Evolutionary conservation across 2,329 filamentous ascomycete genomes (phyloP).

Genomic region (Ceratocystis ficicola): DNA sequence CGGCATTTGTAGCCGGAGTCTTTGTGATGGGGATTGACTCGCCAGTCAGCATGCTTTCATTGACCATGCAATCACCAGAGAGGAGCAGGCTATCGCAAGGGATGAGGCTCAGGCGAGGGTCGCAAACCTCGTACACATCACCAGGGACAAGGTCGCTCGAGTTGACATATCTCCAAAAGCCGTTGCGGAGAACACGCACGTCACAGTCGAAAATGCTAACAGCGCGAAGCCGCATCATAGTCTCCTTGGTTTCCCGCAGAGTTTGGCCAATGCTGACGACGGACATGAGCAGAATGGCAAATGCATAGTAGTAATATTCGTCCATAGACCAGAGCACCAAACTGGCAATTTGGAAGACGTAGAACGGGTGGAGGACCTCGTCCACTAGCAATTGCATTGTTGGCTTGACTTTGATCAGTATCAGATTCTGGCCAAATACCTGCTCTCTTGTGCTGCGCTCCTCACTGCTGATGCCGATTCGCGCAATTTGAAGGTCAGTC

Average conservation of each 20-base stretch:
- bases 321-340: constrained; percentile 89
- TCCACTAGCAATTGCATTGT: constrained; percentile 73
- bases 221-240: constrained; percentile 79
- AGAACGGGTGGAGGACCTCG: constrained; percentile 90
- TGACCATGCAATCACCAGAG: constrained; percentile 93
- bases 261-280: constrained; percentile 83
- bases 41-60: constrained; percentile 92
- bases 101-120: constrained; percentile 75
- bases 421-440: constrained; percentile 81
- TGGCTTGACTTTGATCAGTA: constrained; percentile 87
- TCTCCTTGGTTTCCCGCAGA: constrained; percentile 76
- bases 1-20: constrained; percentile 66
- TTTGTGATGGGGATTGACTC: constrained; percentile 97
- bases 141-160: constrained; percentile 87
- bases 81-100: constrained; percentile 86
- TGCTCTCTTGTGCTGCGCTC: constrained; percentile 71
- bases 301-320: constrained; percentile 94
- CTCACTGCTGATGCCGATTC: constrained; percentile 72
- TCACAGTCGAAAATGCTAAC: constrained; percentile 94
- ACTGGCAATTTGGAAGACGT: constrained; percentile 94
- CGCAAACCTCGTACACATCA: constrained; percentile 92
- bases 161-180: constrained; percentile 84
- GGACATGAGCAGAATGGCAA: constrained; percentile 90
- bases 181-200: constrained; percentile 80
- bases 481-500: constrained; percentile 63